Evolutionary conservation across 805 yeast genomes (phyloP), one percentile per base, ranked within the genome.

Genomic region (Wickerhamiella sorbophila): DNA sequence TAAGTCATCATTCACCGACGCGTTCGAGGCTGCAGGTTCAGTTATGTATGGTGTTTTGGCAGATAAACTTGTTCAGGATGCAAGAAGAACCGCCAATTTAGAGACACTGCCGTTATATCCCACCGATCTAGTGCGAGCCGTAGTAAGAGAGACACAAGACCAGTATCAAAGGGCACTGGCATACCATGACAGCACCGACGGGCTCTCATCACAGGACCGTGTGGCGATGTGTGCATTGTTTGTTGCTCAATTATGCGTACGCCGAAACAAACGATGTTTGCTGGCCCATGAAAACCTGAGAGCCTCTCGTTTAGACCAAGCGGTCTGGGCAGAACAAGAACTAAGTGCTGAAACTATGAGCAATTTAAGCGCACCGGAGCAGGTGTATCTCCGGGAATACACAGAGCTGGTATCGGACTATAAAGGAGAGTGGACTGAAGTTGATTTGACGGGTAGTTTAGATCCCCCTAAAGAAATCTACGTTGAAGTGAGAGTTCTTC

Each of bases 401-500:
- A 72, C 74, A 27, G 85, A 82, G 29, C 62, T 83, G 21, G 60
- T 85, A 19, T 74, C 82, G 21, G 81, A 78, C 47, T 76, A 79
- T 61, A 87, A 84, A 55, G 82, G 91, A 8, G 72, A 73, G 3
- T 75, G 84, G 61, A 71, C 83, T 0, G 95, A 86, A 49, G 62
- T 88, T 15, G 98, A 91, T 54, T 62, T 91, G 20, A 74, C 88
- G 22, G 97, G 96, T 0, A 75, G 83, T n/a, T 56, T 91, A 50
- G 82, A 73, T 18, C 98, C 98, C 0, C 97, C 98, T 1, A 73
- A 72, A 31, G 93, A 85, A 50, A 81, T 91, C 22, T 91, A 88
- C 52, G 82, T 88, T 8, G 98, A 88, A 54, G 97, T 91, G 4
- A 66, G 98, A 44, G 97, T 88, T 5, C 61, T 88, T 40, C 81